Conservation (phyloP, 1,284 basidiomycete species). For the Sporisorium graminicola region DNA sequence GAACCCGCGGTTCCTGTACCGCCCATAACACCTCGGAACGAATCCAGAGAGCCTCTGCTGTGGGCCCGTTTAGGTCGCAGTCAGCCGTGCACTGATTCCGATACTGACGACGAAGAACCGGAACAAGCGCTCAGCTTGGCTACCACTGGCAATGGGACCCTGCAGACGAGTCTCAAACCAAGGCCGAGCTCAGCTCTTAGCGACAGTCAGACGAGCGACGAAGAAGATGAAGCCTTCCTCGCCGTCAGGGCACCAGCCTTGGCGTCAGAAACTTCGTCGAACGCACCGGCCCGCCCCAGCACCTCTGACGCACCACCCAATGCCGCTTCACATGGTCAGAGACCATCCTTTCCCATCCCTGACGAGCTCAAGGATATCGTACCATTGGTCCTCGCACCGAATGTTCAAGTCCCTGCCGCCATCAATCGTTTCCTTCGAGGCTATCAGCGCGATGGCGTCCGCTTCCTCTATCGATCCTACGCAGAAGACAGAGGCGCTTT, state of each 20-base stretch:
- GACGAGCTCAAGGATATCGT: slow-evolving; percentile 19
- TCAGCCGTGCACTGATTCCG: slow-evolving; percentile 1
- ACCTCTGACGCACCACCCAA: background rate
- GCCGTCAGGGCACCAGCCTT: slow-evolving; percentile 10
- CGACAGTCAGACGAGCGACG: slow-evolving; percentile 18
- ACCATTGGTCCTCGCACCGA: slow-evolving; percentile 22
- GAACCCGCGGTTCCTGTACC: background rate
- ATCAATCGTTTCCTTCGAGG: slow-evolving; percentile 84
- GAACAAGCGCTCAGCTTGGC: slow-evolving; percentile 20
- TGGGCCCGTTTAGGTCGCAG: background rate
- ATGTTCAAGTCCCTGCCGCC: slow-evolving; percentile 75
- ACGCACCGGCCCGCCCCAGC: background rate
- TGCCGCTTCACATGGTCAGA: background rate
- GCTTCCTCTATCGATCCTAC: slow-evolving; percentile 81
- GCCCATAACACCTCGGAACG: background rate
- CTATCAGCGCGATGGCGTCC: slow-evolving; percentile 85
- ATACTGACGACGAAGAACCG: slow-evolving; percentile 21
- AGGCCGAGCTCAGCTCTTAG: background rate
- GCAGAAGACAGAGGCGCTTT: slow-evolving; percentile 77
- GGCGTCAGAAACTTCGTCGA: background rate
- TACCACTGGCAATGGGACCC: slow-evolving; percentile 5
- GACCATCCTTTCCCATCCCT: slow-evolving; percentile 30
- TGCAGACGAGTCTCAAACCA: background rate
- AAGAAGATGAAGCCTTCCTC: slow-evolving; percentile 35
- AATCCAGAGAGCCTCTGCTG: background rate